Conservation (phyloP, 2,329 filamentous ascomycete genomes). For the Celoporthe dispersa region DNA sequence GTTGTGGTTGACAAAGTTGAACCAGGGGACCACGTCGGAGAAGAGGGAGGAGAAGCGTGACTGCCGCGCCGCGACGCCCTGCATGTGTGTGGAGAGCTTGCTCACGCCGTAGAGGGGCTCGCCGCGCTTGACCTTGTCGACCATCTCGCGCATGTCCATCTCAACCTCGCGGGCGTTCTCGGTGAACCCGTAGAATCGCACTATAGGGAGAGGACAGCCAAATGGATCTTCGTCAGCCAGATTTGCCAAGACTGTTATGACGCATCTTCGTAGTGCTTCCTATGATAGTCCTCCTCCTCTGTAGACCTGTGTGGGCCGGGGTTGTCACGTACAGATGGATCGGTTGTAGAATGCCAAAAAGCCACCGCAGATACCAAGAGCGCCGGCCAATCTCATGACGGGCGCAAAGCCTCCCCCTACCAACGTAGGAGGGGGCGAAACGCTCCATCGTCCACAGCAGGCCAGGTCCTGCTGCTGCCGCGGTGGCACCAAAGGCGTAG, state of each 20-base stretch:
- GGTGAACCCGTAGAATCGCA: constrained; percentile 92
- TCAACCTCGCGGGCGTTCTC: constrained; percentile 92
- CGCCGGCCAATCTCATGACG: constrained; percentile 78
- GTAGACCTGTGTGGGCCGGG: background rate
- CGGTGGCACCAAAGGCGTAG: constrained; percentile 71
- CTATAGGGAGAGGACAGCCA: constrained; percentile 50
- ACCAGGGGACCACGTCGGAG: constrained; percentile 87
- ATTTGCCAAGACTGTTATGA: background rate
- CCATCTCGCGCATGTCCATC: constrained; percentile 99
- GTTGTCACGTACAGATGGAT: constrained; percentile 72
- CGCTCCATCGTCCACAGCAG: constrained; percentile 81
- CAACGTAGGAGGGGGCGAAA: constrained; percentile 82
- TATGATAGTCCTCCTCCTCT: background rate
- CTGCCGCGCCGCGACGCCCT: constrained; percentile 90
- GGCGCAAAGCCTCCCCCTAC: constrained; percentile 81
- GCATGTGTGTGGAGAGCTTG: constrained; percentile 81
- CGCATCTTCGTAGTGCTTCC: background rate
- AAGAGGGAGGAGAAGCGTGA: constrained; percentile 89
- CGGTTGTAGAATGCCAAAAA: constrained; percentile 86
- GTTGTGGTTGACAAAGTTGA: constrained; percentile 97
- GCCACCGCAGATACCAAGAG: constrained; percentile 74
- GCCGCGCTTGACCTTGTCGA: constrained; percentile 90
- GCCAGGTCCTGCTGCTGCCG: constrained; percentile 73
- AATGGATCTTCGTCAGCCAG: constrained; percentile 11
- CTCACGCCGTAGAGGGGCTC: constrained; percentile 87